Evolutionary conservation across 2,329 filamentous ascomycete species (phyloP).

Genomic region (Ophiobolus disseminans): DNA sequence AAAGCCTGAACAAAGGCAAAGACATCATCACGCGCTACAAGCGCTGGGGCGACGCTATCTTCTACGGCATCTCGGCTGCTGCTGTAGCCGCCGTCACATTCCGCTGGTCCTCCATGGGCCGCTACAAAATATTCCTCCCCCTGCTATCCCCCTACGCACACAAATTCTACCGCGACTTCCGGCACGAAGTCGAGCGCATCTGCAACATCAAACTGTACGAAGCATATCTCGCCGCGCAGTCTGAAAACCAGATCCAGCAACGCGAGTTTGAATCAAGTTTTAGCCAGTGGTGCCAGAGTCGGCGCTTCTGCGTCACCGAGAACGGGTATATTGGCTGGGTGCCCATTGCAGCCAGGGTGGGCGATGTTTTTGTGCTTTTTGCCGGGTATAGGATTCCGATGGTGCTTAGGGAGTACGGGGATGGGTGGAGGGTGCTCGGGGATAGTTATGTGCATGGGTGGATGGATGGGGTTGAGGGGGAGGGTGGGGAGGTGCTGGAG

Average conservation of each 20-base stretch:
- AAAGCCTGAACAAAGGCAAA: neutral
- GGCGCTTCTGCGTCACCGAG: neutral
- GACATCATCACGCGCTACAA: neutral
- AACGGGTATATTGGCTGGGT: neutral
- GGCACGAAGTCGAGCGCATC: neutral
- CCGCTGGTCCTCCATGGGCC: too few relatives aligned
- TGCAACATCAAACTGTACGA: neutral
- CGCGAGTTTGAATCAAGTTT: neutral
- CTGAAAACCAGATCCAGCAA: neutral
- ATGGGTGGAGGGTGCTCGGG: neutral
- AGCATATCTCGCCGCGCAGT: neutral
- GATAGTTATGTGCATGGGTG: neutral
- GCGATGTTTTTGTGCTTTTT: neutral
- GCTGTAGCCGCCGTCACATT: too few relatives aligned
- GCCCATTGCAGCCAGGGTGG: neutral
- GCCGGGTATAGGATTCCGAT: neutral
- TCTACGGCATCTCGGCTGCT: too few relatives aligned
- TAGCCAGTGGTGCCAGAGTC: neutral
- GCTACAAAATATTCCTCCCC: too few relatives aligned
- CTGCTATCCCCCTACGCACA: too few relatives aligned
- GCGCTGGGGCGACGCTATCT: neutral
- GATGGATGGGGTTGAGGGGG: neutral
- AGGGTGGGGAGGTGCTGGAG: neutral
- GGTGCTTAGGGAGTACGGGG: neutral
- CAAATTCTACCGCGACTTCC: neutral